A percentile compares a stretch with the other conserved stretches of the same genome.
Evolutionary conservation across 2,329 filamentous ascomycete genomes (phyloP).

Genomic region (Aspergillus felis): DNA sequence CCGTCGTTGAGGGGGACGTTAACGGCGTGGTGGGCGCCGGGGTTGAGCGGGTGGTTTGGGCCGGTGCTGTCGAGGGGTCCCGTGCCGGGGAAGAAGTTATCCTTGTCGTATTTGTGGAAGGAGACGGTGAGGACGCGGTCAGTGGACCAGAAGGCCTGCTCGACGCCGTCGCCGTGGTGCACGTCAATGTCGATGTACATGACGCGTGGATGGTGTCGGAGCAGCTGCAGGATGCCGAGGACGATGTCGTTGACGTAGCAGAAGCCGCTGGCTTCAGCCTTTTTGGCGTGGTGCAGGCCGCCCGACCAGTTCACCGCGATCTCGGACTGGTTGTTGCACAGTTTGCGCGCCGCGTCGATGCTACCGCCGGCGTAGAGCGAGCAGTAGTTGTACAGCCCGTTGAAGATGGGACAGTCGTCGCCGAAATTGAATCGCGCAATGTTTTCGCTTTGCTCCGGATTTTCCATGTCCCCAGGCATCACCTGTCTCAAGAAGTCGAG

Average conservation of each 20-base stretch:
- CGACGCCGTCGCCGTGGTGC: conserved; percentile 85
- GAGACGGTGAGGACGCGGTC: conserved; percentile 89
- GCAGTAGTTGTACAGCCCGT: conserved; percentile 92
- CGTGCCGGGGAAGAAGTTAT: conserved; percentile 83
- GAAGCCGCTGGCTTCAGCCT: conserved; percentile 88
- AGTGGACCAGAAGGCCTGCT: conserved; percentile 85
- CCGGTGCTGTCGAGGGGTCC: conserved; percentile 84
- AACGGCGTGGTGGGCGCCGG: conserved; percentile 81
- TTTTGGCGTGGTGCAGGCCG: conserved; percentile 93
- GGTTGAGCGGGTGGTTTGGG: conserved; percentile 75
- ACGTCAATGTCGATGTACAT: conserved; percentile 95
- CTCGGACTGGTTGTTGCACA: conserved; percentile 80
- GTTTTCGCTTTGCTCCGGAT: conserved; percentile 53
- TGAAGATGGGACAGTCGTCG: conserved; percentile 94
- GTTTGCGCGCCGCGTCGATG: conserved; percentile 83
- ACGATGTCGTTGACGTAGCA: conserved; percentile 99
- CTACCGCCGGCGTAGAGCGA: conserved; percentile 89
- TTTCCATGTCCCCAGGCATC: conserved; percentile 65
- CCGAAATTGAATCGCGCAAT: conserved; percentile 77
- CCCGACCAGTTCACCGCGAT: conserved; percentile 98
- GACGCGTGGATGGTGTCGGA: conserved; percentile 77
- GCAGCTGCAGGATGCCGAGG: conserved; percentile 81
- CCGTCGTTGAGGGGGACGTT: conserved; percentile 89
- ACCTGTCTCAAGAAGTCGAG: conserved; percentile 79
- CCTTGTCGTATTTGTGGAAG: conserved; percentile 92